Percentiles rank a stretch among this genome's conserved stretches.
Conservation (phyloP, 139 green algal species). For the Chara braunii region DNA sequence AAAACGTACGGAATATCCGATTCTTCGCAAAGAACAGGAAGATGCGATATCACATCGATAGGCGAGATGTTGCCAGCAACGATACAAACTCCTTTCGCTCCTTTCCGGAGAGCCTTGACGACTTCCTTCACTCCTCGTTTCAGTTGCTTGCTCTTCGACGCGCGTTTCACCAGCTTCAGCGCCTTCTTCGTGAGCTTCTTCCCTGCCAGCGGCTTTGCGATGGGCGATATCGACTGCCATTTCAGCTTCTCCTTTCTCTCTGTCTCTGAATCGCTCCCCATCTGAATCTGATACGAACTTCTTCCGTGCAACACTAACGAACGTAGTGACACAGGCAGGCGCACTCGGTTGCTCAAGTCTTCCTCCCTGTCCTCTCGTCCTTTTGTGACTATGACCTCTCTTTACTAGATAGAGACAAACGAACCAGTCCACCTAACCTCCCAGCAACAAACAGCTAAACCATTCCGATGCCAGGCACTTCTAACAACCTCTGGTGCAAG, state of each 20-base stretch:
- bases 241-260: slow-evolving; percentile 22
- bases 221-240: slow-evolving; percentile 44
- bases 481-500: too few relatives aligned
- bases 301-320: too few relatives aligned
- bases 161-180: slow-evolving; percentile 43
- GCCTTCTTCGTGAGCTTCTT: slow-evolving; percentile 89
- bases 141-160: slow-evolving; percentile 88
- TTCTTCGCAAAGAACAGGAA: slow-evolving; percentile 95
- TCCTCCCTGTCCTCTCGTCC: too few relatives aligned
- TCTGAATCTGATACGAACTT: too few relatives aligned
- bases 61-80: slow-evolving; percentile 95
- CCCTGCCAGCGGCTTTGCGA: slow-evolving; percentile 84
- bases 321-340: too few relatives aligned
- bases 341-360: too few relatives aligned
- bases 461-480: too few relatives aligned
- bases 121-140: slow-evolving; percentile 97
- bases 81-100: slow-evolving; percentile 79
- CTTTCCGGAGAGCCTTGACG: slow-evolving; percentile 91
- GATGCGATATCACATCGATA: slow-evolving; percentile 93
- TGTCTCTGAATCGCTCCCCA: too few relatives aligned
- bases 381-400: too few relatives aligned
- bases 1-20: slow-evolving; percentile 92
- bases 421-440: too few relatives aligned
- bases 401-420: too few relatives aligned
- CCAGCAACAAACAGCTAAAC: too few relatives aligned